A percentile compares a stretch with the other conserved stretches of the same genome.
Conservation (phyloP, 192 early-diverging fungal genomes). For the Backusella luteola region DNA sequence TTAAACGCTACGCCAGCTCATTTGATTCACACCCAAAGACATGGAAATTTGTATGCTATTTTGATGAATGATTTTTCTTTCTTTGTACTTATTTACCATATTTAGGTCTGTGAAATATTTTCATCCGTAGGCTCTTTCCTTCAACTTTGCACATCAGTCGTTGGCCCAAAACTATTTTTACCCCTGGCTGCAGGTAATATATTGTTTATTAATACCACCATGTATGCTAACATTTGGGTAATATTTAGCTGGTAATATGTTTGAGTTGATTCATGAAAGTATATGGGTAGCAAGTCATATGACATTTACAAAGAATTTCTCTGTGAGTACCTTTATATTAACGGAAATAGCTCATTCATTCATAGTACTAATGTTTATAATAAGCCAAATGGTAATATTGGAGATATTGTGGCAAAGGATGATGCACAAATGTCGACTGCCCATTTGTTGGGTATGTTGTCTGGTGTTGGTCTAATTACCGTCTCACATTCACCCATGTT, state of each 20-base stretch:
- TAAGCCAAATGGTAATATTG: slow-evolving; percentile 63
- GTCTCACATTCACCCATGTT: slow-evolving; percentile 56
- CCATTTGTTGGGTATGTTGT: slow-evolving; percentile 59
- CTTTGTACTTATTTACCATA: not conserved
- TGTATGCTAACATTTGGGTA: not conserved
- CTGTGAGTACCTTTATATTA: slow-evolving; percentile 32
- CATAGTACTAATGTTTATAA: not conserved
- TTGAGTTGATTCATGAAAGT: slow-evolving; percentile 61
- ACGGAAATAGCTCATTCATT: not conserved
- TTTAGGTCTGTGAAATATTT: slow-evolving; percentile 54
- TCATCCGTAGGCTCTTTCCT: slow-evolving; percentile 54
- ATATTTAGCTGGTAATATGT: slow-evolving; percentile 47
- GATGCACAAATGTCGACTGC: slow-evolving; percentile 69
- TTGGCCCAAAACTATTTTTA: slow-evolving; percentile 49
- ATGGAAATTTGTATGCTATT: slow-evolving; percentile 58
- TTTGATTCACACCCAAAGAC: slow-evolving; percentile 76
- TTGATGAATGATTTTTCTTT: not conserved
- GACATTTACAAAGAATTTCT: slow-evolving; percentile 70
- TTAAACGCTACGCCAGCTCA: slow-evolving; percentile 60
- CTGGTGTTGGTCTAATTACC: slow-evolving; percentile 53
- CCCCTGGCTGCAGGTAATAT: slow-evolving; percentile 46
- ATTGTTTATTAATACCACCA: not conserved
- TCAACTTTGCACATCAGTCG: slow-evolving; percentile 58
- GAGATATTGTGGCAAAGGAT: slow-evolving; percentile 72
- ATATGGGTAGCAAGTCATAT: slow-evolving; percentile 71